Conservation (phyloP, 1,139 yeast species). For the Arxiozyma slooffiae region DNA sequence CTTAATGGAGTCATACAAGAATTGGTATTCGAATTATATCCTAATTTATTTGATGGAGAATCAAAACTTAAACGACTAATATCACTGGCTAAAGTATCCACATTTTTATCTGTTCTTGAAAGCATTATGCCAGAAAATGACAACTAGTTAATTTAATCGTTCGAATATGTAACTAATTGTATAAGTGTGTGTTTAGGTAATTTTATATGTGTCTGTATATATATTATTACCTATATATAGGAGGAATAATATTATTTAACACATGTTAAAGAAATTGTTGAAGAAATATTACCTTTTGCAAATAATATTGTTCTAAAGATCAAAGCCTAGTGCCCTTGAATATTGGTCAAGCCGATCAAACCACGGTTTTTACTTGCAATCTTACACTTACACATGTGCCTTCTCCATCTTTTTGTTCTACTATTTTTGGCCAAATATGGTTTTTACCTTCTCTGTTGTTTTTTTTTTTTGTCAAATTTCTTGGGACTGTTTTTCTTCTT, state of each 20-base stretch:
- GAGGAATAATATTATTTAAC: not conserved
- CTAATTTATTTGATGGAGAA: conserved; percentile 5
- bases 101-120: conserved; percentile 22
- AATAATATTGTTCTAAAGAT: not conserved
- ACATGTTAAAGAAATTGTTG: too few relatives aligned
- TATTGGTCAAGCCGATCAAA: not conserved
- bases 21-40: not conserved
- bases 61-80: conserved; percentile 28
- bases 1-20: conserved; percentile 14
- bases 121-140: conserved; percentile 11
- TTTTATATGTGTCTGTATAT: too few relatives aligned
- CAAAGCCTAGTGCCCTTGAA: not conserved
- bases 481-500: not conserved
- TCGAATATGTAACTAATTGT: too few relatives aligned
- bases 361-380: too few relatives aligned
- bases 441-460: not conserved
- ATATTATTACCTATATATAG: too few relatives aligned
- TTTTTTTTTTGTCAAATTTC: not conserved
- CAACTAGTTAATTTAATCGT: too few relatives aligned
- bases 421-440: not conserved
- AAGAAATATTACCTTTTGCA: not conserved
- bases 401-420: not conserved
- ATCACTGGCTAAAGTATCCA: conserved; percentile 29
- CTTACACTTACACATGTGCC: not conserved
- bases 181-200: not conserved